Conservation (phyloP, 129 eudicot species). For the Chrysanthemum lavandulifolium region DNA sequence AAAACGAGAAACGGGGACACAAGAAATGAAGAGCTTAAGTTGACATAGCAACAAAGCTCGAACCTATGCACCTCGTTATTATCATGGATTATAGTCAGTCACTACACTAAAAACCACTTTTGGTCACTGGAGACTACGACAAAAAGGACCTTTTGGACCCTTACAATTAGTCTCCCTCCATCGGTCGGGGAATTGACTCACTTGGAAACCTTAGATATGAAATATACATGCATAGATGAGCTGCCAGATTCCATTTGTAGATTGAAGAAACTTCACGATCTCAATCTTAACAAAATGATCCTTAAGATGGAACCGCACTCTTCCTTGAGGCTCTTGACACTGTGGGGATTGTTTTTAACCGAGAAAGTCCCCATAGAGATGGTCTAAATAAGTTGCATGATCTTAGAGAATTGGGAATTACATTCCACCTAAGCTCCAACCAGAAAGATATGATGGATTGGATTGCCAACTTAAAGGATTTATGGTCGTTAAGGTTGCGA, state of each 20-base stretch:
- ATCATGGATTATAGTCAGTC: too few relatives aligned
- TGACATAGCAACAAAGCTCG: too few relatives aligned
- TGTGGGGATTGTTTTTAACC: conserved; percentile 44
- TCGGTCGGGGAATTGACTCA: conserved; percentile 36
- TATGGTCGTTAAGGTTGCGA: conserved; percentile 40
- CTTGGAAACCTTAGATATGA: conserved; percentile 58
- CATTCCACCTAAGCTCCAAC: conserved; percentile 28
- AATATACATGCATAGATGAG: conserved; percentile 43
- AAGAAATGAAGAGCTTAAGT: too few relatives aligned
- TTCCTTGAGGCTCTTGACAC: conserved; percentile 23
- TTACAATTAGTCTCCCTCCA: too few relatives aligned
- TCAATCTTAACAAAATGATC: conserved; percentile 40
- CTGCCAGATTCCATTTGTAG: conserved; percentile 51
- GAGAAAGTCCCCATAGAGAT: conserved; percentile 26
- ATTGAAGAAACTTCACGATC: conserved; percentile 41
- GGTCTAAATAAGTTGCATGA: conserved; percentile 29
- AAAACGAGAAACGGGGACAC: too few relatives aligned
- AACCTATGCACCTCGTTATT: conserved; percentile 12
- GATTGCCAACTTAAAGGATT: conserved; percentile 23
- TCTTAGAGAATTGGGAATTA: conserved; percentile 51
- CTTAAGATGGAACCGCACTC: conserved; percentile 22
- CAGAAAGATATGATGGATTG: conserved; percentile 35
- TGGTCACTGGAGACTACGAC: too few relatives aligned
- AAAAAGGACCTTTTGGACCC: too few relatives aligned
- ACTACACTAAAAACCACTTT: too few relatives aligned